Evolutionary conservation across 192 early-diverging fungal species (phyloP), one percentile per base, ranked within the genome.

Genomic region (Lobosporangium transversale): DNA sequence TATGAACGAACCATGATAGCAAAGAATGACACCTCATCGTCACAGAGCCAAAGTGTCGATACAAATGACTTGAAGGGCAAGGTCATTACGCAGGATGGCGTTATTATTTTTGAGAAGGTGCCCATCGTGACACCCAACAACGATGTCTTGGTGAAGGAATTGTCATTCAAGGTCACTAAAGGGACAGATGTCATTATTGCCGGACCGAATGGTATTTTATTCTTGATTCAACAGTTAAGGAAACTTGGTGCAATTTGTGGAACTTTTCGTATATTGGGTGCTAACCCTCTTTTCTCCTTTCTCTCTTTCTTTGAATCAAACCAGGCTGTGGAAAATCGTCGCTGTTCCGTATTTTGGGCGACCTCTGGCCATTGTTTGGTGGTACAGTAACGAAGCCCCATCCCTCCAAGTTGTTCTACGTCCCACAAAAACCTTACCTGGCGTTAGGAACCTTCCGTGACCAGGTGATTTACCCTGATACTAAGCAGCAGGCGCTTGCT

Each of bases 361-460:
- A 87, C 29, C 58, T 89, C 32, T 89, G 88, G 88, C 87, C 88
- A 12, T 53, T 89, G 20, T 89, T 86, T 54, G 88, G 88, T 68
- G 85, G 86, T 21, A 83, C 69, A 27, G 75, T 87, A 15, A 85
- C 84, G 3, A 88, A 88, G 48, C 88, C 88, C 17, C 63, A 79
- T 12, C 67, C 86, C 27, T 82, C 80, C 18, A 86, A 87, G 68
- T 82, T 95, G 44, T 93, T 95, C 54, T 95, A 95, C 79, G 90
- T 95, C 5, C 94, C 94, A n/a, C 94, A 95, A 63, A 90, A 92
- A 44, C 94, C 94, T 8, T 95, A 95, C 67, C 79, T 95, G 43
- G 84, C 91, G 20, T 43, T 91, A 33, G 92, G 94, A 10, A 94
- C 89, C 2, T 83, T 95, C 67, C 83, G 94, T 35, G 93, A 94